A percentile compares a stretch with the other conserved stretches of the same genome.
phyloP scores from a whole-genome alignment of 805 yeast species.

The Yamadazyma kitorensis region DNA sequence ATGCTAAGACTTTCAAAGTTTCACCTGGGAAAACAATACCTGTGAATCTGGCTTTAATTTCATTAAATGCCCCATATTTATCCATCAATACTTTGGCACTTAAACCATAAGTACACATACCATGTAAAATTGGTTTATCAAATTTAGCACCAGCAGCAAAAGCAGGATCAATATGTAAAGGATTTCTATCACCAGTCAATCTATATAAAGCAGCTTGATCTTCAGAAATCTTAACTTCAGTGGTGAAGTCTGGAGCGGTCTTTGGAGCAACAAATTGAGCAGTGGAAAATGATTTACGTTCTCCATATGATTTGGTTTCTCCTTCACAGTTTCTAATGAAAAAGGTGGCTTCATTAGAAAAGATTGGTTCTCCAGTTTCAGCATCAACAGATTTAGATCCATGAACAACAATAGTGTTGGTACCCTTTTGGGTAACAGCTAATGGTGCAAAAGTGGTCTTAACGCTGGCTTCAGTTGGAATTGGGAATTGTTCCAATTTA shows the following conservation, averaged over 20 bases:
- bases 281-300: slow-evolving; percentile 60
- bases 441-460: slow-evolving; percentile 65
- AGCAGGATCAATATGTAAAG: slow-evolving; percentile 89
- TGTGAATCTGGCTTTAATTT: slow-evolving; percentile 86
- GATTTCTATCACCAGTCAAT: slow-evolving; percentile 91
- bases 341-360: slow-evolving; percentile 79
- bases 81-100: slow-evolving; percentile 73
- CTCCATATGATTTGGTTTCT: slow-evolving; percentile 43
- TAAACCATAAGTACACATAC: slow-evolving; percentile 84
- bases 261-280: slow-evolving; percentile 62
- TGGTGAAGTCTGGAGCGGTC: slow-evolving; percentile 63
- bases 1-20: slow-evolving; percentile 71
- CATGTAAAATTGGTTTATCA: slow-evolving; percentile 86
- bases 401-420: slow-evolving; percentile 75
- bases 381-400: slow-evolving; percentile 70
- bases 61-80: slow-evolving; percentile 76
- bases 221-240: slow-evolving; percentile 52
- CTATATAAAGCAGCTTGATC: slow-evolving; percentile 90
- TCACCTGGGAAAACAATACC: slow-evolving; percentile 96
- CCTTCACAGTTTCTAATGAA: slow-evolving; percentile 77
- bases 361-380: slow-evolving; percentile 63
- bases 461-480: slow-evolving; percentile 68
- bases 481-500: slow-evolving; percentile 69
- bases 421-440: slow-evolving; percentile 78
- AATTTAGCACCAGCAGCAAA: slow-evolving; percentile 89